Evolutionary conservation across 2,329 filamentous ascomycete species (phyloP).

Genomic region (Talaromyces piceae): DNA sequence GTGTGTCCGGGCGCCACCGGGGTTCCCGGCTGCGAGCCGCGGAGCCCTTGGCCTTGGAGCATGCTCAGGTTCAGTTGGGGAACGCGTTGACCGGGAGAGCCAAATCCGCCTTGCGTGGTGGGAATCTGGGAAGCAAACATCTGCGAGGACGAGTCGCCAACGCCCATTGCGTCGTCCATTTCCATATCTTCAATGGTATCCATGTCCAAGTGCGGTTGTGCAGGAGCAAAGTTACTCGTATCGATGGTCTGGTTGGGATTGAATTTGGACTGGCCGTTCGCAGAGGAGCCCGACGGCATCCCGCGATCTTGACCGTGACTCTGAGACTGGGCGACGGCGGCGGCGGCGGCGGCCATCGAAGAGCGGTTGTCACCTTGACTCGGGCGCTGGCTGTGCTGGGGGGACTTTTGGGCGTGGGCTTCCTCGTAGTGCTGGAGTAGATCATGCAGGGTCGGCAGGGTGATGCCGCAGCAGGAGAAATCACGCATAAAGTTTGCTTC

Average conservation of each 20-base stretch:
- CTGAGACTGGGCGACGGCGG: slow-evolving; percentile 44
- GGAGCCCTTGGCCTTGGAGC: slow-evolving; percentile 66
- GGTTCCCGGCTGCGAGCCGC: slow-evolving; percentile 78
- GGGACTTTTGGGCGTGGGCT: slow-evolving; percentile 68
- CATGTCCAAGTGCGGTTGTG: slow-evolving; percentile 48
- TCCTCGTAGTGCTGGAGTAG: slow-evolving; percentile 96
- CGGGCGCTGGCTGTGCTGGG: slow-evolving; percentile 42
- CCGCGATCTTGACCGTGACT: slow-evolving; percentile 29
- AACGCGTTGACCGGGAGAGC: slow-evolving; percentile 46
- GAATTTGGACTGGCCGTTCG: slow-evolving; percentile 32
- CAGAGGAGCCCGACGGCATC: slow-evolving; percentile 26
- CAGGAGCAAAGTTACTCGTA: slow-evolving; percentile 17
- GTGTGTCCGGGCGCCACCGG: slow-evolving; percentile 61
- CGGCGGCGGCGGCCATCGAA: slow-evolving; percentile 39
- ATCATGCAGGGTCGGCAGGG: slow-evolving; percentile 85
- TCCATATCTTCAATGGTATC: slow-evolving; percentile 93
- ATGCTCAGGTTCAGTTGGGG: slow-evolving; percentile 77
- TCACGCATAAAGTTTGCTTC: slow-evolving; percentile 98
- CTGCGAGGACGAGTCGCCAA: slow-evolving; percentile 31
- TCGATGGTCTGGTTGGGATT: slow-evolving; percentile 22
- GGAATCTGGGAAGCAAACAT: slow-evolving; percentile 50
- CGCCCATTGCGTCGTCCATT: slow-evolving; percentile 73
- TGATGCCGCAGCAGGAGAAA: slow-evolving; percentile 89
- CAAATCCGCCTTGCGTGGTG: slow-evolving; percentile 54
- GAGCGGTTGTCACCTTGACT: slow-evolving; percentile 47